phyloP scores from a whole-genome alignment of 2,329 filamentous ascomycete species.

The Hypoxylon sp. region DNA sequence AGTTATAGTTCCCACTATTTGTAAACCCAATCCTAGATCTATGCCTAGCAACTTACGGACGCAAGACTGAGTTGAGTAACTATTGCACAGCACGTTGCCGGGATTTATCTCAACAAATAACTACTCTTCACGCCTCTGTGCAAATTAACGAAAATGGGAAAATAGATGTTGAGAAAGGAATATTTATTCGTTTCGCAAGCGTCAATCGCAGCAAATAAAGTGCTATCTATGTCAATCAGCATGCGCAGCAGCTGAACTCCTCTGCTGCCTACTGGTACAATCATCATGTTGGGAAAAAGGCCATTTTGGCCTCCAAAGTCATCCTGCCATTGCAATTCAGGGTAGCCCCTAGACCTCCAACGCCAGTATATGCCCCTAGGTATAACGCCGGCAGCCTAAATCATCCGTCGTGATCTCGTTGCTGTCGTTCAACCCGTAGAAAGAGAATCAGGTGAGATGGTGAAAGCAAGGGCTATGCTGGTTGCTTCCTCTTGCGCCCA shows the following conservation, averaged over 20 bases:
- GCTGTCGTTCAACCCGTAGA: constrained; percentile 45
- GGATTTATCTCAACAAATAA: neutral
- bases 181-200: constrained; percentile 16
- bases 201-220: constrained; percentile 10
- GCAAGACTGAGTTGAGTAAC: neutral
- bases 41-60: neutral
- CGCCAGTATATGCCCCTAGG: constrained; percentile 49
- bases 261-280: constrained; percentile 18
- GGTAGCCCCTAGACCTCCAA: constrained; percentile 48
- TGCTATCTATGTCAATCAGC: constrained; percentile 1
- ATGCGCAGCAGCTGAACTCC: constrained; percentile 17
- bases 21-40: neutral
- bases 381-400: constrained; percentile 50
- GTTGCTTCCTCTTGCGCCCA: constrained; percentile 66
- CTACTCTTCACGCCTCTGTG: neutral
- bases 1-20: neutral
- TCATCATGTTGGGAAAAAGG: constrained; percentile 15
- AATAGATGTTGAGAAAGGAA: neutral
- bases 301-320: constrained; percentile 9
- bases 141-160: neutral
- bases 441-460: constrained; percentile 31
- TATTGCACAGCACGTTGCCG: neutral
- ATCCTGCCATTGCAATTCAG: constrained; percentile 38
- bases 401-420: constrained; percentile 48
- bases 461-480: constrained; percentile 50